phyloP scores from a whole-genome alignment of 345 rosid genomes.

The Salix purpurea region DNA sequence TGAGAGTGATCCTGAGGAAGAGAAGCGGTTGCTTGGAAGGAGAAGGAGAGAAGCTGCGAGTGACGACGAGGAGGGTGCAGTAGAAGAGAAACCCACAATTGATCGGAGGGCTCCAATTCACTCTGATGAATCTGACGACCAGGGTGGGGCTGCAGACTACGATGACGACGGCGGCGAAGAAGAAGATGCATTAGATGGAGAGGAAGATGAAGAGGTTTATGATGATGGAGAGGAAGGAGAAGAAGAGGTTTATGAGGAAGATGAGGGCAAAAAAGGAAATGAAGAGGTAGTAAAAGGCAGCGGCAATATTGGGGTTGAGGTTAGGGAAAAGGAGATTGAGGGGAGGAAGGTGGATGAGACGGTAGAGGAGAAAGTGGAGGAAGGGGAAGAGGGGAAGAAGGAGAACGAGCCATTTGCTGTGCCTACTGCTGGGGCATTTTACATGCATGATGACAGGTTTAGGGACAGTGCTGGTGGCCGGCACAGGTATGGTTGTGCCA shows the following conservation, averaged over 20 bases:
- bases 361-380: conserved; percentile 26
- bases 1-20: conserved; percentile 91
- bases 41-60: conserved; percentile 79
- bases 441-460: conserved; percentile 96
- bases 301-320: conserved; percentile 13
- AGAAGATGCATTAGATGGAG: conserved; percentile 22
- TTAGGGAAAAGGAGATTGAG: conserved; percentile 21
- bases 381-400: conserved; percentile 51
- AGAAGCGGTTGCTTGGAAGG: conserved; percentile 56
- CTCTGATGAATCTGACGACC: conserved; percentile 67
- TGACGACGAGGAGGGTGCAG: conserved; percentile 73
- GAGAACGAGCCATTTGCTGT: conserved; percentile 83
- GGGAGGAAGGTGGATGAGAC: conserved; percentile 25
- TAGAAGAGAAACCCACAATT: conserved; percentile 22
- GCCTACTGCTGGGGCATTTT: conserved; percentile 95
- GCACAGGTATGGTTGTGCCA: conserved; percentile 41
- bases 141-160: conserved; percentile 59
- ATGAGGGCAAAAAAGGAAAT: conserved; percentile 28
- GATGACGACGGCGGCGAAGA: conserved; percentile 50
- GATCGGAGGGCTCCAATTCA: conserved; percentile 41
- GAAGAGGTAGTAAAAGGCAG: conserved; percentile 21
- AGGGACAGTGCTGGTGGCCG: conserved; percentile 58
- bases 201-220: conserved; percentile 32
- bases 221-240: conserved; percentile 30
- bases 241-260: conserved; percentile 39